These are phyloP conservation scores for Populus hybrid DNA, from an alignment of 441 rosid genomes.

Conservation along the genomic window DNA sequence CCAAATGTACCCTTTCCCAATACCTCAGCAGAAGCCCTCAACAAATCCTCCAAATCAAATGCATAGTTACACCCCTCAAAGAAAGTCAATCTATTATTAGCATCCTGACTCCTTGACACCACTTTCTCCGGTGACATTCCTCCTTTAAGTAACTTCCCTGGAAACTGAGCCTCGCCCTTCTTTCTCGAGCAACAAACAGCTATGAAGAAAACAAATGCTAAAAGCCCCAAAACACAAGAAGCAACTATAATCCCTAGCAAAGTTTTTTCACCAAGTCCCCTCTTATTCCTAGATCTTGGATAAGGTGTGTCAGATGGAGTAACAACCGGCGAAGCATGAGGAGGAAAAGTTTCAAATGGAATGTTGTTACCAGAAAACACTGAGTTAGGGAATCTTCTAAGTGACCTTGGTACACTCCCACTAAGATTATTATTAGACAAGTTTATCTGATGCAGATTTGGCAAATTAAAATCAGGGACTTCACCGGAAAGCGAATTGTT, in stretches of 20 bases:
- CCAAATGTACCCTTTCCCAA: constrained; percentile 92
- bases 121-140: constrained; percentile 65
- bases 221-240: constrained; percentile 41
- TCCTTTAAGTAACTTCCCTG: constrained; percentile 51
- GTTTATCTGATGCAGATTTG: constrained; percentile 50
- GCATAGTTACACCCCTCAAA: constrained; percentile 76
- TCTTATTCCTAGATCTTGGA: constrained; percentile 28
- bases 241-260: constrained; percentile 47
- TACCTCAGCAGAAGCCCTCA: constrained; percentile 98
- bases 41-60: constrained; percentile 80
- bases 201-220: constrained; percentile 49
- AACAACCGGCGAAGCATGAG: constrained; percentile 33
- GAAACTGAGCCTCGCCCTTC: constrained; percentile 32
- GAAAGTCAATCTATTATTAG: constrained; percentile 66
- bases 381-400: constrained; percentile 55
- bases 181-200: constrained; percentile 54
- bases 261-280: constrained; percentile 48
- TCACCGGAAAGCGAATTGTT: constrained; percentile 69
- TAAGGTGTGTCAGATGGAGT: constrained; percentile 24
- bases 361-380: constrained; percentile 53
- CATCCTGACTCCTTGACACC: constrained; percentile 58
- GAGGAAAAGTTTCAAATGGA: constrained; percentile 30
- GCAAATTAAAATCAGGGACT: constrained; percentile 60
- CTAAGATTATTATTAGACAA: constrained; percentile 59
- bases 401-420: constrained; percentile 61